Evolutionary conservation across 345 rosid species (phyloP), one percentile per base, ranked within the genome.

Genomic region (Erodium maritimum): DNA sequence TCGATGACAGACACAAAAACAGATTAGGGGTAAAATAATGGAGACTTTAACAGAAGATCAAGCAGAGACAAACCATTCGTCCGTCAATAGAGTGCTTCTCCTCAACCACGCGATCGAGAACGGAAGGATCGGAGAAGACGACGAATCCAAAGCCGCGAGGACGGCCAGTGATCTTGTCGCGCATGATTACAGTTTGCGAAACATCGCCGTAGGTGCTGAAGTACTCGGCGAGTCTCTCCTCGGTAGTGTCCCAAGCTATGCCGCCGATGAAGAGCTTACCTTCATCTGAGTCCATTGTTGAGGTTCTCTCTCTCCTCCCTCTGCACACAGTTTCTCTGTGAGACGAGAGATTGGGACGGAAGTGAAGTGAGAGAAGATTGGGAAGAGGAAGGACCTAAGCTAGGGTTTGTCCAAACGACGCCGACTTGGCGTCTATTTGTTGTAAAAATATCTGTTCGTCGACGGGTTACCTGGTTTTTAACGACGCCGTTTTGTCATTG

Each of bases 261-360:
- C 86, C 86, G 33, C 86, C 86, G 54, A 81, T 69, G 69, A 81
- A 81, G 21, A 81, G 83, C 75, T 78, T 81, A 34, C 86, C 86
- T 66, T 78, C 79, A 73, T 81, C 86, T 10, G 83, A 81, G 48
- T 81, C 86, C 86, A 81, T 81, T 17, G 29, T 57, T 11, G 20
- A 18, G 22, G 11, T 53, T 56, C 19, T 8, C 25, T 34, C 55
- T 29, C 45, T 1, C 8, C 17, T 10, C 13, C 1, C 46, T 5
- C 13, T 37, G 46, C 16, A 7, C 48, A 7, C 14, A 42, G 48
- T 14, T 42, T 42, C 48, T 42, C 48, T 42, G 48, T 42, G 48
- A 42, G 48, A 42, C 48, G 48, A 42, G 48, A 42, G 48, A 42
- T 42, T 42, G 48, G 48, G 14, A 42, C 48, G 48, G 12, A 42